Evolutionary conservation across 139 green algal species (phyloP).

Genomic region (Gonium pectorale): DNA sequence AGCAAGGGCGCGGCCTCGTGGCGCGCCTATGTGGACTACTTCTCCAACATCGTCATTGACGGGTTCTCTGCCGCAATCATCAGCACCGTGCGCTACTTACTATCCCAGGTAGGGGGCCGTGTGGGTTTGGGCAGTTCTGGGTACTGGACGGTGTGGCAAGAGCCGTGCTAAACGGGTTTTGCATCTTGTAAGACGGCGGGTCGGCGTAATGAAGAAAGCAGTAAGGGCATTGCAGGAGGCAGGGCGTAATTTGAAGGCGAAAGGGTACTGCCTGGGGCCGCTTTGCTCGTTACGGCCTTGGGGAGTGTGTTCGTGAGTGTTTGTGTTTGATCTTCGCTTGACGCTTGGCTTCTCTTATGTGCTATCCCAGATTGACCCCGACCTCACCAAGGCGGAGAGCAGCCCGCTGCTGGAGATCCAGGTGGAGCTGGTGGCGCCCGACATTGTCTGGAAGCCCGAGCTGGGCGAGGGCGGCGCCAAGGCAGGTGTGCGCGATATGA

Average conservation of each 20-base stretch:
- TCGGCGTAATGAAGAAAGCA: too few species aligned
- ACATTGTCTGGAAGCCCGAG: constrained; percentile 89
- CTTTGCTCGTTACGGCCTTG: too few species aligned
- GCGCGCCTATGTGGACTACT: constrained; percentile 88
- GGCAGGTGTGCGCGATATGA: constrained; percentile 78
- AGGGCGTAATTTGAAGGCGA: too few species aligned
- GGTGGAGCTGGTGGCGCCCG: constrained; percentile 82
- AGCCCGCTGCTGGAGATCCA: constrained; percentile 86
- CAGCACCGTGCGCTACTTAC: constrained; percentile 65
- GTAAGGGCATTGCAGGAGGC: too few species aligned
- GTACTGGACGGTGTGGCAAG: too few species aligned
- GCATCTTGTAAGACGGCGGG: too few species aligned
- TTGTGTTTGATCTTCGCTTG: too few species aligned
- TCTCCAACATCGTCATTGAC: constrained; percentile 86
- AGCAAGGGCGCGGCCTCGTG: constrained; percentile 78
- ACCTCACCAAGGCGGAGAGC: constrained; percentile 74
- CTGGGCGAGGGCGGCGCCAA: constrained; percentile 62
- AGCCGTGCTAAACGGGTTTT: too few species aligned
- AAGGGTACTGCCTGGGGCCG: too few species aligned
- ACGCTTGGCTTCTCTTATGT: too few species aligned
- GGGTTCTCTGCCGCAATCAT: constrained; percentile 83
- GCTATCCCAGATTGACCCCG: constrained; percentile 74
- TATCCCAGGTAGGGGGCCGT: constrained; percentile 45
- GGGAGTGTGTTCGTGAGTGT: too few species aligned
- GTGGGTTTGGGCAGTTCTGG: too few species aligned